Conservation (phyloP, 164 flowering plant genomes). For the Stephania cephalantha region DNA sequence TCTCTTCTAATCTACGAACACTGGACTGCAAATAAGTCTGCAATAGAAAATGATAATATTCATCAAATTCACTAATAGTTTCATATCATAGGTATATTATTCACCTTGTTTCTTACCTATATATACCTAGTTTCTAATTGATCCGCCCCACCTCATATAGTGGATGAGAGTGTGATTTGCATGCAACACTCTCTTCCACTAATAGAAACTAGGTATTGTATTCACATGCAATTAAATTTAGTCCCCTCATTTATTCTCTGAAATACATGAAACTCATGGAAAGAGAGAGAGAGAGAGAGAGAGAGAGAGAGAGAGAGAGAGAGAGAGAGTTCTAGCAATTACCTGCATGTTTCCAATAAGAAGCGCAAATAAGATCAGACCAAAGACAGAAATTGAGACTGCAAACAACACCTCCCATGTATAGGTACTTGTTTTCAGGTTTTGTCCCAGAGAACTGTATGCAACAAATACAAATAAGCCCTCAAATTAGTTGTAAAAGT, state of each 20-base stretch:
- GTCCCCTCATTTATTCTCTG: neutral
- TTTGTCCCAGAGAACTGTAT: conserved; percentile 64
- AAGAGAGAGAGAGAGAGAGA: neutral
- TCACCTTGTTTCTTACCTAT: too few species aligned
- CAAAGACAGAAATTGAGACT: conserved; percentile 63
- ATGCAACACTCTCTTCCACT: too few species aligned
- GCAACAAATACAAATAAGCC: neutral
- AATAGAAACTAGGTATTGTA: too few species aligned
- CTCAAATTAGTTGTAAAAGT: neutral
- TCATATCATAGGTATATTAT: too few species aligned
- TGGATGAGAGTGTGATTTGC: neutral
- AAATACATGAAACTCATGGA: neutral
- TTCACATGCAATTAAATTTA: too few species aligned
- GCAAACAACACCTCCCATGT: conserved; percentile 79
- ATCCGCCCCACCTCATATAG: too few species aligned
- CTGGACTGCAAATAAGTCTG: conserved; percentile 58
- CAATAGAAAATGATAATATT: conserved; percentile 5
- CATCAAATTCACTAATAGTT: neutral
- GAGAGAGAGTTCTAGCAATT: conserved; percentile 10
- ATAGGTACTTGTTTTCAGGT: conserved; percentile 48
- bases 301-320: too few species aligned
- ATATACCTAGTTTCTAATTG: too few species aligned
- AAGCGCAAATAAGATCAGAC: conserved; percentile 76
- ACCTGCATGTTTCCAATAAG: conserved; percentile 99
- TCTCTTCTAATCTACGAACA: conserved; percentile 51